Evolutionary conservation across 2,329 filamentous ascomycete genomes (phyloP), one percentile per base, ranked within the genome.

Genomic region (Ophiostoma sp.): DNA sequence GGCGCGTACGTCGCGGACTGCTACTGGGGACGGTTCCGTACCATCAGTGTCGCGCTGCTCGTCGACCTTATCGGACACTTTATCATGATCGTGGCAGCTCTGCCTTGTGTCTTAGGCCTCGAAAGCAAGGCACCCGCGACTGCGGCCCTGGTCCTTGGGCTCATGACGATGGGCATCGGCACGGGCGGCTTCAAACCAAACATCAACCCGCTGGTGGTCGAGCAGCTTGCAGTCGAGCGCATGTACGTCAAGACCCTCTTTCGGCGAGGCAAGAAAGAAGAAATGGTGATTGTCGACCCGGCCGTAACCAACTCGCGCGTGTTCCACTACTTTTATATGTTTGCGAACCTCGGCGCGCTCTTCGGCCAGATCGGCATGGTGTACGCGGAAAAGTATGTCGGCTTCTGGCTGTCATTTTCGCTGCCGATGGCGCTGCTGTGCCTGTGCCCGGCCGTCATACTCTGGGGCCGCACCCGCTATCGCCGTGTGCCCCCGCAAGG

Each of bases 1-100:
- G 86, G 86, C 67, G 81, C 80, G 69, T 82, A 77, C 68, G 67
- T 82, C n/a, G 79, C 79, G 62, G 79, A 81, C 66, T 83, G 87
- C 71, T 88, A 88, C 74, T 82, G 84, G 75, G 89, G 89, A 40
- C 87, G 88, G 70, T 91, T 87, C 78, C 66, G 84, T 72, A 90
- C 89, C n/a, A 90, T 92, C 72, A 82, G 84, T 71, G 80, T 82
- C 65, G 86, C 88, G 52, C 84, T 89, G 38, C 79, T 78, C 0
- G 77, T 88, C 55, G 86, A 87, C 67, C 83, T 90, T 72, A 69
- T 89, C n/a, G 67, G 63, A 11, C 67, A 68, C 18, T 8, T 27
- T 4, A 36, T 68, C 12, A 44, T 68, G 36, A 16, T 68, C 16
- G 8, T 66, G 7, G 63, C 67, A 6, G 67, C 58, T 1, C 47